Evolutionary conservation across 2,329 filamentous ascomycete species (phyloP).

Genomic region (Arthrobotrys iridis): DNA sequence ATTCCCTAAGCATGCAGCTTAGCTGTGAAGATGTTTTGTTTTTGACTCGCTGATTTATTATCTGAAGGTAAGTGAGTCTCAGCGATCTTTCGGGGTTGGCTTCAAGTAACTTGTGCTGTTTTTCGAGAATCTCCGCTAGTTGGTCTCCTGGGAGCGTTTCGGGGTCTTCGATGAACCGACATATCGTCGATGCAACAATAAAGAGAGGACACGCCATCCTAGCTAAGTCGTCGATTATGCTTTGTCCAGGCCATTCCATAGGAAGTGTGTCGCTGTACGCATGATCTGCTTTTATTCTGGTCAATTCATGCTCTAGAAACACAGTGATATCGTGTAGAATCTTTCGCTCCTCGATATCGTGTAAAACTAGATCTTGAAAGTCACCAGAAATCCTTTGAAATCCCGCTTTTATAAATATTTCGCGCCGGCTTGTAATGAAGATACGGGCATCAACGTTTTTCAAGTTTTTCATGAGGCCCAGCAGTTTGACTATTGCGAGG

Average conservation of each 20-base stretch:
- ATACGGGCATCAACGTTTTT: conserved; percentile 45
- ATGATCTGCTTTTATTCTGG: not conserved
- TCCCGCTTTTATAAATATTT: conserved; percentile 38
- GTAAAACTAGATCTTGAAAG: conserved; percentile 10
- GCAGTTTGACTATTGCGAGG: conserved; percentile 59
- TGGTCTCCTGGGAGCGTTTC: not conserved
- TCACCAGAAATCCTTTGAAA: conserved; percentile 1
- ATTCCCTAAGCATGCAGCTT: not conserved
- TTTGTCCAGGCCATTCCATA: conserved; percentile 12
- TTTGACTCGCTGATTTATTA: conserved; percentile 11
- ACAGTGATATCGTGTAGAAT: conserved; percentile 29
- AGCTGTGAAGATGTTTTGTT: not conserved
- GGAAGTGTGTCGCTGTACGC: not conserved
- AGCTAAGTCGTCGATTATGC: not conserved
- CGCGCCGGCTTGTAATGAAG: conserved; percentile 57
- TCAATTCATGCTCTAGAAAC: not conserved
- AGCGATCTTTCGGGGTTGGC: conserved; percentile 15
- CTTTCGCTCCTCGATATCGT: conserved; percentile 27
- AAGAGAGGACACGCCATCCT: conserved; percentile 31
- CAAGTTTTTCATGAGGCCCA: conserved; percentile 7
- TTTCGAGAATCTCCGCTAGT: conserved; percentile 1
- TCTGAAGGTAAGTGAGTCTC: conserved; percentile 24
- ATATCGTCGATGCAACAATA: conserved; percentile 42
- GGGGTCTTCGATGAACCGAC: conserved; percentile 24
- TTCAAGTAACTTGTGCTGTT: not conserved